Conservation (phyloP, 2,329 filamentous ascomycete genomes). For the Sclerotiophoma versabilis region DNA sequence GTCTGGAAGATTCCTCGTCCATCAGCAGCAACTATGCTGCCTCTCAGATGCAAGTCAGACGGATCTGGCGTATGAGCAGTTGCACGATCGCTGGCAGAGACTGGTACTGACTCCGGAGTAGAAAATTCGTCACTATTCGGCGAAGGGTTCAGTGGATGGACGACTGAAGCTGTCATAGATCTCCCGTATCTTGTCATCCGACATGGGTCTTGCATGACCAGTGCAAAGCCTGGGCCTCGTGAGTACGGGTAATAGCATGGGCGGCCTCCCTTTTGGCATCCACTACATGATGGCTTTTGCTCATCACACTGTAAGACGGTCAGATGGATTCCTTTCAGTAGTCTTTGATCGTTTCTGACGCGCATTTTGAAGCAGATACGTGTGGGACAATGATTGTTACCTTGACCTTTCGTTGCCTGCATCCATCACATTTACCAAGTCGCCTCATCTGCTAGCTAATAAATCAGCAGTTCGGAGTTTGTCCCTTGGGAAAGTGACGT, state of each 20-base stretch:
- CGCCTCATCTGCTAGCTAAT: not conserved
- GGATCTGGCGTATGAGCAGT: not conserved
- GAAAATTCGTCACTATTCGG: not conserved
- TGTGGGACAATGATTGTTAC: not conserved
- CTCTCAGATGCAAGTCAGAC: not conserved
- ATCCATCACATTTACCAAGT: constrained; percentile 10
- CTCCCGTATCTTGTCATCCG: constrained; percentile 12
- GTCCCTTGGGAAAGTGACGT: too few relatives aligned
- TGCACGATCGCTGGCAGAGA: not conserved
- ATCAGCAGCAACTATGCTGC: not conserved
- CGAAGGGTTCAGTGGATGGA: not conserved
- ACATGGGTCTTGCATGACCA: constrained; percentile 12
- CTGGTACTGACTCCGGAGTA: not conserved
- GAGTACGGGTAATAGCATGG: constrained; percentile 3
- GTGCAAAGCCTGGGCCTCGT: not conserved
- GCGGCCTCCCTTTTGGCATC: not conserved
- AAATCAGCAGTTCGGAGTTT: too few relatives aligned
- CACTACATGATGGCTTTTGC: constrained; percentile 6
- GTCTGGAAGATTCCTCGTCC: constrained; percentile 4
- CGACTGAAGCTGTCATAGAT: not conserved
- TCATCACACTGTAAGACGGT: not conserved
- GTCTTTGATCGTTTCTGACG: too few relatives aligned
- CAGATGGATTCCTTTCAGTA: too few relatives aligned
- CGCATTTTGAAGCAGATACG: too few relatives aligned
- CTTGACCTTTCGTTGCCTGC: constrained; percentile 12